A percentile compares a stretch with the other conserved stretches of the same genome.
Evolutionary conservation across 768 basidiomycete genomes (phyloP).

Genomic region (Mrakia blollopis): DNA sequence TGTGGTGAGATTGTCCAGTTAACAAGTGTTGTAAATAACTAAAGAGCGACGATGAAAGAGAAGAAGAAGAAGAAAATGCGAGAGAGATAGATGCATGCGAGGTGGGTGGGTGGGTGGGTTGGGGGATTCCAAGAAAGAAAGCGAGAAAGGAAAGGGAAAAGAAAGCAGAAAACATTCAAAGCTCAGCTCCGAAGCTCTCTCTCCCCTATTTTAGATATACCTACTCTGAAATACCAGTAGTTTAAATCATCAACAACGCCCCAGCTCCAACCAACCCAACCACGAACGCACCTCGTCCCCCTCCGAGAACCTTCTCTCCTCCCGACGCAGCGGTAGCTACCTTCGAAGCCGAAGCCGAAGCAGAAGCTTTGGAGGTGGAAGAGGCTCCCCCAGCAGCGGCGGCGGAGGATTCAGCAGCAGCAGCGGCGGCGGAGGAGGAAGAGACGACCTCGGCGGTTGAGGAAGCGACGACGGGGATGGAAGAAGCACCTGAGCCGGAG

Average conservation of each 20-base stretch:
- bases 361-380: neutral
- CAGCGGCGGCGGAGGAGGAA: slow-evolving; percentile 9
- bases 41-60: too few species aligned
- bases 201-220: too few species aligned
- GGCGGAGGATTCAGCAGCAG: slow-evolving; percentile 8
- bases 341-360: neutral
- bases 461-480: neutral
- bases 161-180: neutral
- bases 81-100: too few species aligned
- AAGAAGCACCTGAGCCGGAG: neutral
- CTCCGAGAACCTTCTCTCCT: neutral
- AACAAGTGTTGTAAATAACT: too few species aligned
- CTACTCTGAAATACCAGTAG: neutral
- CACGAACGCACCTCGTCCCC: neutral
- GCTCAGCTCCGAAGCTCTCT: neutral
- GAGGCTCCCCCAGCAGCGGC: neutral
- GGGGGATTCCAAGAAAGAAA: neutral
- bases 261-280: neutral
- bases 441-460: slow-evolving; percentile 9
- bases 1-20: too few species aligned
- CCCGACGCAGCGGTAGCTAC: neutral
- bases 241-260: neutral
- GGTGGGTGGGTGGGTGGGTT: too few species aligned
- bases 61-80: too few species aligned
- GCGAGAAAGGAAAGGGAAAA: neutral